Evolutionary conservation across 805 yeast genomes (phyloP), one percentile per base, ranked within the genome.

Genomic region (Candida golubevii): DNA sequence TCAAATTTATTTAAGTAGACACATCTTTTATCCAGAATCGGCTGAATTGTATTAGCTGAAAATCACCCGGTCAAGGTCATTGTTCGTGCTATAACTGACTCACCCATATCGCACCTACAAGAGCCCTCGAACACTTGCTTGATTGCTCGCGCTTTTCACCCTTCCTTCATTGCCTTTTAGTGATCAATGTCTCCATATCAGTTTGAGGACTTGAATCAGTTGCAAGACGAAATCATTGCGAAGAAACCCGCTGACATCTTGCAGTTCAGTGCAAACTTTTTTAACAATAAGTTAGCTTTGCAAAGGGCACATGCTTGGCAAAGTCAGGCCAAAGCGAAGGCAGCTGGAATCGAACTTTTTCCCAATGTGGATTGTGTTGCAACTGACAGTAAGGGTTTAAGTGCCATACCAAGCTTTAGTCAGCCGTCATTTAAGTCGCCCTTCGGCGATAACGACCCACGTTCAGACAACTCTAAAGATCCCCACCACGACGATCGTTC

Each of bases 251-350:
- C 69, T 11, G 91, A 85, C 57, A 68, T 85, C 10, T 61, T 86
- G 46, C 89, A 85, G 58, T 86, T 85, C 65, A 83, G 90, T 56
- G 83, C 86, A 44, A 77, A 81, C 62, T 83, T 82, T 63, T 86
- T 86, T 68, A 77, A 76, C 57, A 61, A 71, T 39, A 77, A 82
- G 47, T 66, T 85, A 47, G 82, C 80, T 52, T 73, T 75, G 28
- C 86, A 83, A 57, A 72, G 86, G 58, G 57, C 69, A 27, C 72
- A 70, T 33, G 63, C 75, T 39, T 78, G 80, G 78, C 61, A 61
- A n/a, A 76, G 73, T 46, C 77, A 74, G 54, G 58, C 67, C 34
- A 69, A 68, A 49, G 81, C 80, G 5, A 65, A 62, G 36, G 67
- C 75, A 1, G 72, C 77, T 32, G 83, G 83, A 1, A 65, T 80